These are phyloP conservation scores for Phytophthora cactorum DNA, from an alignment of 352 stramenopile species.

Conservation along the genomic window DNA sequence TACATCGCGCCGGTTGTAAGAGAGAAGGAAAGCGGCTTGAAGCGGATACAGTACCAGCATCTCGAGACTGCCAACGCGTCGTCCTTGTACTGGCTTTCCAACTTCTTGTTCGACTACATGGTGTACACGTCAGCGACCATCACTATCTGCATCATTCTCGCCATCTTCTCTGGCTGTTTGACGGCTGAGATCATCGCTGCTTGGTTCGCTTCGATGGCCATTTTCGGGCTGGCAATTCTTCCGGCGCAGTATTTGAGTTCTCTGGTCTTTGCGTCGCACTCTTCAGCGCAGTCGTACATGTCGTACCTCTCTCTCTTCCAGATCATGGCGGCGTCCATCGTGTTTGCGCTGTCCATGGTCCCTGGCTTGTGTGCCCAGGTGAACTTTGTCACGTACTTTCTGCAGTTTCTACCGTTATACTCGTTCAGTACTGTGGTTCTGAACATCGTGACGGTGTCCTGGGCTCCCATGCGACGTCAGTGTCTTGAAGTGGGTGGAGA, in stretches of 20 bases:
- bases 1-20: conserved; percentile 71
- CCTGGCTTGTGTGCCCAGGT: conserved; percentile 59
- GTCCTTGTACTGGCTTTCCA: conserved; percentile 70
- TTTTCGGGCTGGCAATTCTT: conserved; percentile 62
- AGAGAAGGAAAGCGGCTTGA: conserved; percentile 73
- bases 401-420: conserved; percentile 70
- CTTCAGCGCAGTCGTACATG: conserved; percentile 82
- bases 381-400: conserved; percentile 44
- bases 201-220: conserved; percentile 42
- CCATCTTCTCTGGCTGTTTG: conserved; percentile 45
- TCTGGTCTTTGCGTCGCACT: conserved; percentile 76
- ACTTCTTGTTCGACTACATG: conserved; percentile 72
- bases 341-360: conserved; percentile 56
- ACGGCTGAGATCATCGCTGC: conserved; percentile 42
- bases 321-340: conserved; percentile 54
- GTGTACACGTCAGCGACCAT: conserved; percentile 44
- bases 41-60: conserved; percentile 78
- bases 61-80: conserved; percentile 55
- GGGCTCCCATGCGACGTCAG: conserved; percentile 45
- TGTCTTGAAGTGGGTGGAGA: conserved; percentile 39
- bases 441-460: conserved; percentile 60
- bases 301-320: conserved; percentile 78
- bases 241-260: conserved; percentile 73
- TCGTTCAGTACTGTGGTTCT: conserved; percentile 56
- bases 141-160: conserved; percentile 42